Percentiles rank a stretch among this genome's conserved stretches.
phyloP scores from a whole-genome alignment of 805 yeast genomes.

The Nakazawaea wyomingensis region DNA sequence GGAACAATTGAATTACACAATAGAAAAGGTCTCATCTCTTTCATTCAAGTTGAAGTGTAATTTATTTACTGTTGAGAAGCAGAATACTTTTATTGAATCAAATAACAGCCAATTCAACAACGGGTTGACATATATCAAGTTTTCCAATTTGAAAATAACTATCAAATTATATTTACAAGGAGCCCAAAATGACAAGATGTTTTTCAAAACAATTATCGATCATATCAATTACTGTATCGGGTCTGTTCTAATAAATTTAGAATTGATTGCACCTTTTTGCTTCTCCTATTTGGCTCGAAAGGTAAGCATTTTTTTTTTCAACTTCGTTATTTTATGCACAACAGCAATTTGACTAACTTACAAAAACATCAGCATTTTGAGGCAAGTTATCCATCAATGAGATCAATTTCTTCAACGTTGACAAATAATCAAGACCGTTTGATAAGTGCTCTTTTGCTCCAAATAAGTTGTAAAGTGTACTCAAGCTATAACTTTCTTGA shows the following conservation, averaged over 20 bases:
- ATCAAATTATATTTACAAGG: constrained; percentile 1
- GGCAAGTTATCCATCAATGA: constrained; percentile 17
- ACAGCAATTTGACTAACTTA: constrained; percentile 16
- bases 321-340: too few relatives aligned
- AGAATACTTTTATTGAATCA: neutral
- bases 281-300: constrained; percentile 22
- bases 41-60: constrained; percentile 6
- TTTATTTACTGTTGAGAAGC: constrained; percentile 2
- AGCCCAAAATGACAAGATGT: neutral
- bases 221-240: constrained; percentile 24
- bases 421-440: constrained; percentile 2
- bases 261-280: constrained; percentile 22
- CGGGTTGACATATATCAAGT: neutral
- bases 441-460: constrained; percentile 1
- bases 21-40: neutral
- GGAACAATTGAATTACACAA: constrained; percentile 2
- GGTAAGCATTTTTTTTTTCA: constrained; percentile 15
- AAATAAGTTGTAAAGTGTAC: neutral
- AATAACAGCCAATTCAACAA: constrained; percentile 2
- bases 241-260: constrained; percentile 20
- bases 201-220: constrained; percentile 5
- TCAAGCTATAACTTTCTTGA: constrained; percentile 10
- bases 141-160: neutral
- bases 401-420: constrained; percentile 6
- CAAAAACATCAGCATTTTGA: constrained; percentile 16